phyloP scores from a whole-genome alignment of 768 basidiomycete genomes.

The Mycena vitilis region DNA sequence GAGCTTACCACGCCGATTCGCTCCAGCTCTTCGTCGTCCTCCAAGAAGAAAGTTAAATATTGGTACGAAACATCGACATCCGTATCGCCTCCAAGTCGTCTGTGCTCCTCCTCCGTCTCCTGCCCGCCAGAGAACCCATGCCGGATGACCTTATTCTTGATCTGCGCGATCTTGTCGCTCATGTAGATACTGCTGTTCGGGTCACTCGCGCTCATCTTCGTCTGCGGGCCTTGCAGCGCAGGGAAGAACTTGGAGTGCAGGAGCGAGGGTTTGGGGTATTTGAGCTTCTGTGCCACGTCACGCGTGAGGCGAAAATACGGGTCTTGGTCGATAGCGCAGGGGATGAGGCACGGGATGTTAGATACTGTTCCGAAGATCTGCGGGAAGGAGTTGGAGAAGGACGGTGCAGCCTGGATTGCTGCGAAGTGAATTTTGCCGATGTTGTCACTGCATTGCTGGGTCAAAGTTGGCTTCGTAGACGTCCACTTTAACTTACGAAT shows the following conservation, averaged over 20 bases:
- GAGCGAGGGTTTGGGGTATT: conserved; percentile 94
- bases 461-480: neutral
- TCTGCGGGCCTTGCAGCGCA: conserved; percentile 96
- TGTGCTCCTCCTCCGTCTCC: conserved; percentile 96
- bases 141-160: conserved; percentile 97
- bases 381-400: conserved; percentile 98
- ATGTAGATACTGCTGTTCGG: conserved; percentile 95
- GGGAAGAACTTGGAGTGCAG: conserved; percentile 98
- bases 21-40: conserved; percentile 91
- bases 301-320: conserved; percentile 98
- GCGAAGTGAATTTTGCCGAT: conserved; percentile 98
- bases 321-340: conserved; percentile 98
- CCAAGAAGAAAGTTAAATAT: conserved; percentile 94
- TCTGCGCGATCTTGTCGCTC: conserved; percentile 91
- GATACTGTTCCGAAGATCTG: conserved; percentile 90
- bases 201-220: conserved; percentile 99
- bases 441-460: conserved; percentile 76
- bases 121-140: conserved; percentile 97
- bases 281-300: conserved; percentile 93
- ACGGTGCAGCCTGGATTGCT: conserved; percentile 93
- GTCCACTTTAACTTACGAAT: conserved; percentile 75
- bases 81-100: conserved; percentile 87
- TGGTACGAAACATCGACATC: conserved; percentile 97
- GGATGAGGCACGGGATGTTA: conserved; percentile 93
- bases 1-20: conserved; percentile 76